Evolutionary conservation across 768 basidiomycete genomes (phyloP).

Genomic region (Heimioporus sp.): DNA sequence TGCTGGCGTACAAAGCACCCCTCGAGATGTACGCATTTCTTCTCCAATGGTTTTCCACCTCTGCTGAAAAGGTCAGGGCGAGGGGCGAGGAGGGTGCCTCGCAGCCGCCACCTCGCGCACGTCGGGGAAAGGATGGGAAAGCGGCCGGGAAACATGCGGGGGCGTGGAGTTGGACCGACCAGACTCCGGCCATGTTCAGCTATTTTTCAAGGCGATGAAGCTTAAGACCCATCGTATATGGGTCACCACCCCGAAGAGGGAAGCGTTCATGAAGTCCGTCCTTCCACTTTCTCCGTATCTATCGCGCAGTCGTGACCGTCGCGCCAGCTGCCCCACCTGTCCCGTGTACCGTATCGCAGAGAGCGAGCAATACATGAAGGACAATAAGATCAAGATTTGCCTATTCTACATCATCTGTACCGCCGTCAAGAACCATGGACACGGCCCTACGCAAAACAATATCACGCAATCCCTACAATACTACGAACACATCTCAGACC

Average conservation of each 20-base stretch:
- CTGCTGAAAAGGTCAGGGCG: constrained; percentile 73
- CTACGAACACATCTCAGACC: constrained; percentile 91
- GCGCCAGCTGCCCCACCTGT: constrained; percentile 76
- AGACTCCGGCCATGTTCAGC: constrained; percentile 66
- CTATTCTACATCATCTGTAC: constrained; percentile 88
- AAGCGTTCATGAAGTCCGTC: constrained; percentile 71
- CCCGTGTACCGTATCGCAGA: constrained; percentile 88
- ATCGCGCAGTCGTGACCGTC: not conserved
- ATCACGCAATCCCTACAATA: constrained; percentile 93
- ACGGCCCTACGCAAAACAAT: constrained; percentile 79
- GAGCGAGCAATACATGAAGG: constrained; percentile 87
- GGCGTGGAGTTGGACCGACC: constrained; percentile 74
- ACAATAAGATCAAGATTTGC: constrained; percentile 60
- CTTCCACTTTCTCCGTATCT: not conserved
- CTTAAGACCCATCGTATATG: constrained; percentile 80
- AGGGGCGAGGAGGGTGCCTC: constrained; percentile 46
- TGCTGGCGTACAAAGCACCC: constrained; percentile 62
- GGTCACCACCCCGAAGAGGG: constrained; percentile 83
- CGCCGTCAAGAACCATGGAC: constrained; percentile 89
- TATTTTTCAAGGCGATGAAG: constrained; percentile 71
- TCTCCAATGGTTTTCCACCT: constrained; percentile 85
- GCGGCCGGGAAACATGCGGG: constrained; percentile 44
- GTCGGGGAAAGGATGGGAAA: constrained; percentile 63
- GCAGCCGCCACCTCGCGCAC: constrained; percentile 44
- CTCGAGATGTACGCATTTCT: constrained; percentile 93